Conservation (phyloP, 306 rosid species). For the Gleditsia sinensis region DNA sequence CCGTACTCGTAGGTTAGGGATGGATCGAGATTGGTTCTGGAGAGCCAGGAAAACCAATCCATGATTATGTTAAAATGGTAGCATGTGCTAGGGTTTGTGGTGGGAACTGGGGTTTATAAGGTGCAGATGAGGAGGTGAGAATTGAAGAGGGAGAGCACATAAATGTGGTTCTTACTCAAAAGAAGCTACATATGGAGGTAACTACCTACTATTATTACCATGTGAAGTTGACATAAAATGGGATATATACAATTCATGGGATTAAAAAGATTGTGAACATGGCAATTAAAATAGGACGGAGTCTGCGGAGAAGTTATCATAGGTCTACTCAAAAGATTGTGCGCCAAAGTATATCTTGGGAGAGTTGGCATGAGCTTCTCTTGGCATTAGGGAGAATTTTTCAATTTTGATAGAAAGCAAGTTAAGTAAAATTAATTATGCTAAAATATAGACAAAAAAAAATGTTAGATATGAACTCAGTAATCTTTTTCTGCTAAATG, state of each 20-base stretch:
- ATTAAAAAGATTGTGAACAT: no score
- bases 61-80: conserved; percentile 32
- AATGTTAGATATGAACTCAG: no score
- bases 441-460: no score
- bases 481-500: no score
- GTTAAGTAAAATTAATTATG: no score
- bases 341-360: no score
- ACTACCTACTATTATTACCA: neutral
- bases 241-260: neutral
- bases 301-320: no score
- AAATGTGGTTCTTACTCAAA: conserved; percentile 40
- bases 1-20: conserved; percentile 74
- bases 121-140: conserved; percentile 32
- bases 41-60: conserved; percentile 99
- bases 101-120: conserved; percentile 26
- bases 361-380: no score
- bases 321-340: no score
- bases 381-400: no score
- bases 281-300: no score
- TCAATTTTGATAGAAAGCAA: no score
- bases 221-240: neutral
- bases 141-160: neutral
- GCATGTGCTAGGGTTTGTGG: conserved; percentile 34
- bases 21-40: conserved; percentile 71
- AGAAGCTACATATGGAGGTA: neutral